Evolutionary conservation across 108 stramenopile genomes (phyloP).

Genomic region (Nitzschia sp.): DNA sequence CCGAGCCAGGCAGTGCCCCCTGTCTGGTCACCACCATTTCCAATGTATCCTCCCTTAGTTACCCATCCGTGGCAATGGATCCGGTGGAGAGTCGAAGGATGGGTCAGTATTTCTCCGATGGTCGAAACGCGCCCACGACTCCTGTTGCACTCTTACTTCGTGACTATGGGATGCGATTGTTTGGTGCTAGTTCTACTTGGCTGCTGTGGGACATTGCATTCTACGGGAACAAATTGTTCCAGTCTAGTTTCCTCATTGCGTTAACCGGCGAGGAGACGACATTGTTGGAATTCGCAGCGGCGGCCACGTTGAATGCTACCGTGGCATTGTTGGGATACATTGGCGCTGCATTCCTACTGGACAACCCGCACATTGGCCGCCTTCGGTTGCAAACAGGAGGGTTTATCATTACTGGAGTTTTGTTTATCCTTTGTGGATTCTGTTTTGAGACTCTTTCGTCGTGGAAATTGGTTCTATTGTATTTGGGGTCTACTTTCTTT

Average conservation of each 20-base stretch:
- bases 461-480: conserved; percentile 49
- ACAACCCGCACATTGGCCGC: conserved; percentile 56
- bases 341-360: conserved; percentile 63
- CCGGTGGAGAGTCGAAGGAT: background rate
- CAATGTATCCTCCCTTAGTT: conserved; percentile 3
- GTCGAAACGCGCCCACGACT: background rate
- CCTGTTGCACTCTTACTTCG: conserved; percentile 22
- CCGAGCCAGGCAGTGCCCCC: background rate
- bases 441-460: conserved; percentile 44
- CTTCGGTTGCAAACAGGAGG: conserved; percentile 58
- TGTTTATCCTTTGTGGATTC: conserved; percentile 62
- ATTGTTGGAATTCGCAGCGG: conserved; percentile 45
- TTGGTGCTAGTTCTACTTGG: conserved; percentile 67
- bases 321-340: conserved; percentile 75
- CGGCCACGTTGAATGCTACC: conserved; percentile 63
- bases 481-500: conserved; percentile 65
- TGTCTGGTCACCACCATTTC: background rate
- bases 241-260: conserved; percentile 57
- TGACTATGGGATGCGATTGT: conserved; percentile 62
- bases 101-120: background rate
- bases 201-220: conserved; percentile 77
- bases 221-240: conserved; percentile 83
- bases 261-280: conserved; percentile 49
- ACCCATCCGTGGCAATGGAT: background rate
- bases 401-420: conserved; percentile 60